These are phyloP conservation scores for Mycena crocata DNA, from an alignment of 768 basidiomycete species.

Conservation along the genomic window DNA sequence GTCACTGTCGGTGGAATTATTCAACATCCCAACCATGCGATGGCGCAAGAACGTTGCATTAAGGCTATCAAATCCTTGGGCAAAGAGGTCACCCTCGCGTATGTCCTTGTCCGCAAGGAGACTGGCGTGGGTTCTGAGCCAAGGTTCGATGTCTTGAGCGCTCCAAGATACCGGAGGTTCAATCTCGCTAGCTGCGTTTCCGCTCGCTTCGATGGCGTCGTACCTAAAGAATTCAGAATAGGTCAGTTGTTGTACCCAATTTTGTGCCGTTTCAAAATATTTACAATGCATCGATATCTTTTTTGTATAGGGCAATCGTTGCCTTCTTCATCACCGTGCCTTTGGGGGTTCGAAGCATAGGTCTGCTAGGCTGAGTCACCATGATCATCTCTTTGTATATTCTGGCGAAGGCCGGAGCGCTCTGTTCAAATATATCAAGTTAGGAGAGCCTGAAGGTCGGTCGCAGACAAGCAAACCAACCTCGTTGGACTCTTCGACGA, in stretches of 20 bases:
- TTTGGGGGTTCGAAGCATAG: conserved; percentile 59
- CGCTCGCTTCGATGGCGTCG: conserved; percentile 33
- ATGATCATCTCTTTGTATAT: conserved; percentile 67
- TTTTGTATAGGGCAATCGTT: conserved; percentile 53
- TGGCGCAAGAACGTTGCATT: conserved; percentile 52
- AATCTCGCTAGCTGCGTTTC: conserved; percentile 17
- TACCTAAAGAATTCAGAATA: conserved; percentile 17
- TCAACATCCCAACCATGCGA: conserved; percentile 47
- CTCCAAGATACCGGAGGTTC: conserved; percentile 33
- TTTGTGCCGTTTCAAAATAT: neutral
- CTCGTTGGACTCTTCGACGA: neutral
- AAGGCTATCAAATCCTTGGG: conserved; percentile 52
- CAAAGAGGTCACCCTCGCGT: conserved; percentile 42
- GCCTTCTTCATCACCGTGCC: conserved; percentile 60
- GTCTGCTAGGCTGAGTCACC: conserved; percentile 50
- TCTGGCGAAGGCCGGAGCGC: conserved; percentile 47
- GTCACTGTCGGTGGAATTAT: neutral
- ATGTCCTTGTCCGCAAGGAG: conserved; percentile 24
- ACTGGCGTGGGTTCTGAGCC: conserved; percentile 38
- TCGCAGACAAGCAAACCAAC: neutral
- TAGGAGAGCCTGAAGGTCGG: neutral
- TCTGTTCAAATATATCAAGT: neutral
- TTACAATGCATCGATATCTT: conserved; percentile 61
- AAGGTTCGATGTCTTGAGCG: conserved; percentile 22
- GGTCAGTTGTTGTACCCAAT: neutral